Conservation (phyloP, 345 rosid species). For the Populus davidiana region DNA sequence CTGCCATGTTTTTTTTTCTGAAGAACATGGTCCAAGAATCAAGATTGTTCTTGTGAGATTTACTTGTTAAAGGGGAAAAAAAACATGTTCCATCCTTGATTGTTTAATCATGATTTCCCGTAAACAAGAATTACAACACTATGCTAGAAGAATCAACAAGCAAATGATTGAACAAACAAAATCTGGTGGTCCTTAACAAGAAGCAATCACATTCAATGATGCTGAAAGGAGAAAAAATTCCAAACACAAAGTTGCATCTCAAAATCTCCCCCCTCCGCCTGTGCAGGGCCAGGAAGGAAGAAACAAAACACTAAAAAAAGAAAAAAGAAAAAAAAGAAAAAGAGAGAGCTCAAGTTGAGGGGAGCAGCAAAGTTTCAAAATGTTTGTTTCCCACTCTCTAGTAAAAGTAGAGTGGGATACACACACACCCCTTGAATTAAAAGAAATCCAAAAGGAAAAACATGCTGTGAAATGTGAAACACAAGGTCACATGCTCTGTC, state of each 20-base stretch:
- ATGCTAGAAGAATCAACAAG: not conserved
- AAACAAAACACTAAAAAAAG: not conserved
- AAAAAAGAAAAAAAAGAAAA: not conserved
- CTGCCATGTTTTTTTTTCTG: too few species aligned
- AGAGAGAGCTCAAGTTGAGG: not conserved
- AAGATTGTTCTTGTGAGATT: too few species aligned
- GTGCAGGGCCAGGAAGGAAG: not conserved
- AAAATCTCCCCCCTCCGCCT: not conserved
- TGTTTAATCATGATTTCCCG: not conserved
- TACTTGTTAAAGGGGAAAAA: too few species aligned
- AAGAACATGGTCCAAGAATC: too few species aligned
- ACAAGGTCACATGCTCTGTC: constrained; percentile 42
- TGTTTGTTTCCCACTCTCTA: constrained; percentile 5
- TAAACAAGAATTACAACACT: not conserved
- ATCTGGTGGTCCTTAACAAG: not conserved
- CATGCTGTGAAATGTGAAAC: constrained; percentile 50
- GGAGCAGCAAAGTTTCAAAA: too few species aligned
- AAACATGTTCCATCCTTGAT: too few species aligned
- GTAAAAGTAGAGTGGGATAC: constrained; percentile 9
- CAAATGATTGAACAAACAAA: not conserved
- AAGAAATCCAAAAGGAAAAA: constrained; percentile 26
- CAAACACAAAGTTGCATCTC: not conserved
- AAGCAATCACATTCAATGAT: not conserved
- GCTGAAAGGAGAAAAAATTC: not conserved
- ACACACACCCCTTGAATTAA: not conserved